These are phyloP conservation scores for Penicillium diatomitis DNA, from an alignment of 495 filamentous ascomycete genomes.

Conservation along the genomic window DNA sequence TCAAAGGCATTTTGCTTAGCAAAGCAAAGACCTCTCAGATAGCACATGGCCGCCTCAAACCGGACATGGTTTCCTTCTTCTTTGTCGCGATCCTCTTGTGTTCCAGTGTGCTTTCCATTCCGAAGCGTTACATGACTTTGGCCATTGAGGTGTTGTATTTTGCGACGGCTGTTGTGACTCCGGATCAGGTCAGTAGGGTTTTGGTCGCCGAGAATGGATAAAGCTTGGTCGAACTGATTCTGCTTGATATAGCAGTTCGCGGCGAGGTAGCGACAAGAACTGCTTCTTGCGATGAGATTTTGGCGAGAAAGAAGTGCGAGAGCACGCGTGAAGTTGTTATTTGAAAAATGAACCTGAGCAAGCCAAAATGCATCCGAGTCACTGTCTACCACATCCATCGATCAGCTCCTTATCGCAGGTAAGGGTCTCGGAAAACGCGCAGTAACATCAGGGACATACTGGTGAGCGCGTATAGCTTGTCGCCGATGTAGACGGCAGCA, in stretches of 20 bases:
- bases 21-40: conserved; percentile 84
- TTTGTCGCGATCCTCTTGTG: conserved; percentile 50
- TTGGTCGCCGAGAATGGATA: conserved; percentile 81
- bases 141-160: conserved; percentile 43
- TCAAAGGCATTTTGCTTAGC: conserved; percentile 98
- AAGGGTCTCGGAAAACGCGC: not conserved
- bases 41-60: conserved; percentile 96
- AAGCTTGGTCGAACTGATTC: conserved; percentile 77
- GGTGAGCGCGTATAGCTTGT: conserved; percentile 91
- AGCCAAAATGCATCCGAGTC: conserved; percentile 90
- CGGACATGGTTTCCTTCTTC: conserved; percentile 62
- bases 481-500: conserved; percentile 88
- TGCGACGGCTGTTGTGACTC: conserved; percentile 55
- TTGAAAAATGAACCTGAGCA: conserved; percentile 87
- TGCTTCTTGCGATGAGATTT: conserved; percentile 69
- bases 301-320: conserved; percentile 76
- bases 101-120: conserved; percentile 32
- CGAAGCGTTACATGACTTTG: conserved; percentile 41
- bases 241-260: conserved; percentile 91
- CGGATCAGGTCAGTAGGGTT: conserved; percentile 80
- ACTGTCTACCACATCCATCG: conserved; percentile 49
- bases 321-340: conserved; percentile 86
- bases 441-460: conserved; percentile 40
- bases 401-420: conserved; percentile 11
- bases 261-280: conserved; percentile 83